These are phyloP conservation scores for Penicillium fimorum DNA, from an alignment of 495 filamentous ascomycete species.

Conservation along the genomic window DNA sequence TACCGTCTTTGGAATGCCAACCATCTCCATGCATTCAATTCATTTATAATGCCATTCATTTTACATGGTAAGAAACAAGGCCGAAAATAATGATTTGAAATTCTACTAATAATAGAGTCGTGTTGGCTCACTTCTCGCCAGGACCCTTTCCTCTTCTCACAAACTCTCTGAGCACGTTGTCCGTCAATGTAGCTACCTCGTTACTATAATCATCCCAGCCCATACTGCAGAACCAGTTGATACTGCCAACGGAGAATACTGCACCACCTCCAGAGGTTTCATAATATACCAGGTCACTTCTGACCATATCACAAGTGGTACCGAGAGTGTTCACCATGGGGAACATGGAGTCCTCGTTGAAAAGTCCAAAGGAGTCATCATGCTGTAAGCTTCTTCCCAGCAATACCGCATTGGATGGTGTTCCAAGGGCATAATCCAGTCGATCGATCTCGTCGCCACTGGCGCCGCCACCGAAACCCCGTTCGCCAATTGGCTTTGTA, in stretches of 20 bases:
- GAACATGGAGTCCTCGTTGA: slow-evolving; percentile 31
- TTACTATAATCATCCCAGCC: slow-evolving; percentile 26
- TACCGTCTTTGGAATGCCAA: too few relatives aligned
- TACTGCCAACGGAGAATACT: slow-evolving; percentile 27
- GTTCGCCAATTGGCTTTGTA: slow-evolving; percentile 7
- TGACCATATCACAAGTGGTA: slow-evolving; percentile 19
- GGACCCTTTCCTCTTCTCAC: not conserved
- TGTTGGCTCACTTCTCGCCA: not conserved
- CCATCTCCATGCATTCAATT: too few relatives aligned
- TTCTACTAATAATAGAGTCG: too few relatives aligned
- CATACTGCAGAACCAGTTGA: slow-evolving; percentile 29
- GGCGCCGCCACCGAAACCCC: slow-evolving; percentile 20
- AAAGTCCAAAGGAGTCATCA: slow-evolving; percentile 29
- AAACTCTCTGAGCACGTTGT: slow-evolving; percentile 18
- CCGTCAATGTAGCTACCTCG: slow-evolving; percentile 23
- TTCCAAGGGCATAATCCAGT: slow-evolving; percentile 24
- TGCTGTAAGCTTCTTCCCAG: slow-evolving; percentile 29
- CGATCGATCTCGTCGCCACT: slow-evolving; percentile 33
- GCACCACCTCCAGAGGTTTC: slow-evolving; percentile 23
- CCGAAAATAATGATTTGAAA: too few relatives aligned
- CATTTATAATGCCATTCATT: too few relatives aligned
- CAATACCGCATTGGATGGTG: slow-evolving; percentile 24
- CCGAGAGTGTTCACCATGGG: slow-evolving; percentile 30
- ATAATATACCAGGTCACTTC: slow-evolving; percentile 30
- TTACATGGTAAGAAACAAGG: too few relatives aligned